Percentiles rank a stretch among this genome's conserved stretches.
phyloP scores from a whole-genome alignment of 768 basidiomycete genomes.

The Leccinum longicurvipes region DNA sequence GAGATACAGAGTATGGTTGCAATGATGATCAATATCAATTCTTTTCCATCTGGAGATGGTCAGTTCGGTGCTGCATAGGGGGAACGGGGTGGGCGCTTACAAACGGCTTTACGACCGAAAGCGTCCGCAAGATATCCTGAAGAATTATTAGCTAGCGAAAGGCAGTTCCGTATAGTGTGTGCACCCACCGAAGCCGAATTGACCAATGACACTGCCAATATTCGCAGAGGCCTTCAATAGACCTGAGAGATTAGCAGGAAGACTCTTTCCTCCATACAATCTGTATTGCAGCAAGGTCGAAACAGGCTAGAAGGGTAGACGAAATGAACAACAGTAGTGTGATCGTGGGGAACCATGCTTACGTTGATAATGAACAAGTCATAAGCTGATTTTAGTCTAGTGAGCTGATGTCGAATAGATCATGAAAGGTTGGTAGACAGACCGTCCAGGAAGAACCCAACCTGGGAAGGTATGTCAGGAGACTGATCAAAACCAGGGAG shows the following conservation, averaged over 20 bases:
- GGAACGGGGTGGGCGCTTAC: constrained; percentile 29
- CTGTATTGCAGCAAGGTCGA: constrained; percentile 66
- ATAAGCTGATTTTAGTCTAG: constrained; percentile 46
- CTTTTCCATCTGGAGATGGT: constrained; percentile 57
- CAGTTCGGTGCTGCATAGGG: background rate
- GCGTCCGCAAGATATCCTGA: constrained; percentile 63
- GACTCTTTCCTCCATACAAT: constrained; percentile 48
- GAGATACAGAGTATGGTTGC: constrained; percentile 70
- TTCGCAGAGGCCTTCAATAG: constrained; percentile 67
- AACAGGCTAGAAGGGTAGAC: constrained; percentile 44
- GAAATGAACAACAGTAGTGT: background rate
- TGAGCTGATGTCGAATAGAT: background rate
- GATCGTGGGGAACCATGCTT: constrained; percentile 11
- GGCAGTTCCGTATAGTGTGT: background rate
- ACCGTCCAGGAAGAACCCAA: constrained; percentile 74
- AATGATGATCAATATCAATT: constrained; percentile 76
- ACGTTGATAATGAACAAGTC: constrained; percentile 73
- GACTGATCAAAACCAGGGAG: background rate
- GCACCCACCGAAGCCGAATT: constrained; percentile 55
- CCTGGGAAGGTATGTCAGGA: constrained; percentile 32
- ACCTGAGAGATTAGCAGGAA: constrained; percentile 57
- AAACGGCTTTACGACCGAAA: constrained; percentile 66
- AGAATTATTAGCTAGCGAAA: background rate
- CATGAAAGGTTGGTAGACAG: constrained; percentile 13
- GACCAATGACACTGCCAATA: constrained; percentile 70